A percentile compares a stretch with the other conserved stretches of the same genome.
Evolutionary conservation across 2,329 filamentous ascomycete genomes (phyloP).

Genomic region (Didymella exigua): DNA sequence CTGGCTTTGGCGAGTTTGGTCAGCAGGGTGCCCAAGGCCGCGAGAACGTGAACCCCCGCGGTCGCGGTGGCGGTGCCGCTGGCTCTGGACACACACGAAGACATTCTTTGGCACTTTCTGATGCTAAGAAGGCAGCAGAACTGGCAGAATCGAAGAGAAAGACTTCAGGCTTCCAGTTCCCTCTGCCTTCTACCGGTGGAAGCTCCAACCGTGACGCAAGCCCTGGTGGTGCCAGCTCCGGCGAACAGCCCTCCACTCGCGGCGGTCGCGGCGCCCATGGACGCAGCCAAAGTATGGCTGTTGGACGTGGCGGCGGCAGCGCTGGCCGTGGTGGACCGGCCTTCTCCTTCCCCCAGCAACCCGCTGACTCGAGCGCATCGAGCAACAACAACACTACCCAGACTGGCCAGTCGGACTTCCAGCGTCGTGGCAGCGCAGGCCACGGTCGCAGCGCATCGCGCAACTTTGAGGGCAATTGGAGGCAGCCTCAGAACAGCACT

Average conservation of each 20-base stretch:
- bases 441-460: slow-evolving; percentile 84
- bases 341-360: slow-evolving; percentile 70
- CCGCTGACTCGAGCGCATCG: slow-evolving; percentile 53
- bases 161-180: slow-evolving; percentile 93
- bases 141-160: slow-evolving; percentile 95
- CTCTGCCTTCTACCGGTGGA: slow-evolving; percentile 71
- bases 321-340: slow-evolving; percentile 68
- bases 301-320: slow-evolving; percentile 69
- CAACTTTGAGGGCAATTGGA: slow-evolving; percentile 98
- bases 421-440: slow-evolving; percentile 76
- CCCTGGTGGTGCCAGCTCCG: slow-evolving; percentile 54
- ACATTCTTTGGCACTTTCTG: slow-evolving; percentile 91
- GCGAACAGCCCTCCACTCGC: slow-evolving; percentile 41
- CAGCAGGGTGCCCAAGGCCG: slow-evolving; percentile 64
- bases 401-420: slow-evolving; percentile 65
- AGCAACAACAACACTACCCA: slow-evolving; percentile 49
- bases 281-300: slow-evolving; percentile 89
- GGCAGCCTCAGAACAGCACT: slow-evolving; percentile 69
- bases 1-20: slow-evolving; percentile 84
- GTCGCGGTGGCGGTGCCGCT: slow-evolving; percentile 72
- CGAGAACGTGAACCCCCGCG: slow-evolving; percentile 71
- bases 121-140: slow-evolving; percentile 97
- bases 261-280: slow-evolving; percentile 64
- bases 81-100: slow-evolving; percentile 83
- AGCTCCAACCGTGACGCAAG: slow-evolving; percentile 61